These are phyloP conservation scores for Glonium stellatum DNA, from an alignment of 495 filamentous ascomycete species.

Conservation along the genomic window DNA sequence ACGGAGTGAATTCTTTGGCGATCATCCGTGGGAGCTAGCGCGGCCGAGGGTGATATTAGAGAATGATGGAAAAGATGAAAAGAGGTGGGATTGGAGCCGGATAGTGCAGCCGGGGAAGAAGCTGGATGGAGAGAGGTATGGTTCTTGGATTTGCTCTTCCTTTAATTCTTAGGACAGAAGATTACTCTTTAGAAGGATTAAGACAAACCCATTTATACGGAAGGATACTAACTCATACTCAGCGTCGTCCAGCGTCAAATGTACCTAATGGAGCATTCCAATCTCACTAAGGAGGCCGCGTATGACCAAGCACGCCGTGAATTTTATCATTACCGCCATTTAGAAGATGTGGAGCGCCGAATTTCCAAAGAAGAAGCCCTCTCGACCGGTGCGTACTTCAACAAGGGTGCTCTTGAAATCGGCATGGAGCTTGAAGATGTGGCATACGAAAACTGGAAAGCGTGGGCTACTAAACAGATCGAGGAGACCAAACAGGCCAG, in stretches of 20 bases:
- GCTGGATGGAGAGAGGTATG: slow-evolving; percentile 80
- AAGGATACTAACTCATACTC: slow-evolving; percentile 5
- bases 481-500: slow-evolving; percentile 38
- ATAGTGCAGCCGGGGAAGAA: slow-evolving; percentile 70
- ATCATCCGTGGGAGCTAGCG: slow-evolving; percentile 97
- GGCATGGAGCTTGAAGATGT: slow-evolving; percentile 77
- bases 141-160: background rate
- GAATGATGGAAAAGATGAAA: slow-evolving; percentile 71
- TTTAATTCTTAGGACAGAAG: too few species aligned
- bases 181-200: too few species aligned
- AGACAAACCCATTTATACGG: background rate
- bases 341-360: slow-evolving; percentile 74
- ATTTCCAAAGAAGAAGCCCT: slow-evolving; percentile 85
- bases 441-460: slow-evolving; percentile 72
- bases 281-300: slow-evolving; percentile 56
- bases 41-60: slow-evolving; percentile 80
- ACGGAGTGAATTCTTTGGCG: slow-evolving; percentile 72
- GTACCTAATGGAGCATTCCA: slow-evolving; percentile 65
- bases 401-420: slow-evolving; percentile 61
- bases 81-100: slow-evolving; percentile 69
- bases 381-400: slow-evolving; percentile 78
- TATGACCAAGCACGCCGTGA: slow-evolving; percentile 86
- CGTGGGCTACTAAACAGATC: slow-evolving; percentile 59
- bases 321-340: slow-evolving; percentile 77
- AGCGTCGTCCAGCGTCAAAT: slow-evolving; percentile 93